A percentile compares a stretch with the other conserved stretches of the same genome.
phyloP scores from a whole-genome alignment of 306 rosid genomes.

The Ormosia semicastrata region DNA sequence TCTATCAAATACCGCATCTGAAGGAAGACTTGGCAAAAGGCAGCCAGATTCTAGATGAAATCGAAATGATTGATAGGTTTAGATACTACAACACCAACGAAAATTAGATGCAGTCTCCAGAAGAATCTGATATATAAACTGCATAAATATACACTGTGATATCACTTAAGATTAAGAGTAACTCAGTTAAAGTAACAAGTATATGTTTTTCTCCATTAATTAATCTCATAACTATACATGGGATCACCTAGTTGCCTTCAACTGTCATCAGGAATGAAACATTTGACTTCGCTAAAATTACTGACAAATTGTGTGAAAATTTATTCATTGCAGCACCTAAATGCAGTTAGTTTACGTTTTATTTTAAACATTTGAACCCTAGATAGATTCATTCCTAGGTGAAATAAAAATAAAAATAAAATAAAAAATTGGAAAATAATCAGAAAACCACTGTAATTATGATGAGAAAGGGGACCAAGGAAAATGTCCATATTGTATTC shows the following conservation, averaged over 20 bases:
- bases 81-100: neutral
- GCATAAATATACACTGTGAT: neutral
- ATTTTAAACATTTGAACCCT: neutral
- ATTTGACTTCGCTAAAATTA: neutral
- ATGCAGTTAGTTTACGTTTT: neutral
- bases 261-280: neutral
- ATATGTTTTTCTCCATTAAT: neutral
- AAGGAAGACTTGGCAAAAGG: constrained; percentile 68
- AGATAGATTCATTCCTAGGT: neutral
- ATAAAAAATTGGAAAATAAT: neutral
- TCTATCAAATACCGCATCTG: constrained; percentile 51
- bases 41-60: constrained; percentile 57
- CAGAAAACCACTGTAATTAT: neutral
- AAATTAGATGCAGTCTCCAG: neutral
- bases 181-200: neutral
- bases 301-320: neutral
- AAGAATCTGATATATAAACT: neutral
- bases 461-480: neutral
- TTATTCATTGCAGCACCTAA: neutral
- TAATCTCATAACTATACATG: neutral
- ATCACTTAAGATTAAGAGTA: neutral
- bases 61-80: constrained; percentile 22
- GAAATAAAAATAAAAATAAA: neutral
- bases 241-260: neutral
- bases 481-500: neutral